Percentiles rank a stretch among this genome's conserved stretches.
These are phyloP conservation scores for Pseudophaeomoniella oleicola DNA, from an alignment of 2,329 filamentous ascomycete species.

Conservation along the genomic window DNA sequence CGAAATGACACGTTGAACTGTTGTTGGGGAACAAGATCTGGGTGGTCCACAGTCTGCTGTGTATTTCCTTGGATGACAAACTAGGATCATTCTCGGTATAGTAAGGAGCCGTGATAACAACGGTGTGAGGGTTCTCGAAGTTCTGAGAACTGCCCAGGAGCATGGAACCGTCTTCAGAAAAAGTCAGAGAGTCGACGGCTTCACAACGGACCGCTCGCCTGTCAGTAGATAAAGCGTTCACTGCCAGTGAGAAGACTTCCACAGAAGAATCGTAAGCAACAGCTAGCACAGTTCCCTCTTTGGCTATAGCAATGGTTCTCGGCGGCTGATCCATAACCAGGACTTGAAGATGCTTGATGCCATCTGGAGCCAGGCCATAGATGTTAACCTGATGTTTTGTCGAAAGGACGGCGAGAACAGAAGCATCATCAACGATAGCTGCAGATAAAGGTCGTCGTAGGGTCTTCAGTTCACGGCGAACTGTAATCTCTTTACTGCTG, in stretches of 20 bases:
- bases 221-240: slow-evolving; percentile 49
- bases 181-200: slow-evolving; percentile 57
- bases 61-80: slow-evolving; percentile 37
- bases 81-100: slow-evolving; percentile 47
- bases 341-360: slow-evolving; percentile 57
- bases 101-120: slow-evolving; percentile 66
- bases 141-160: slow-evolving; percentile 60
- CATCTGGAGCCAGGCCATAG: slow-evolving; percentile 54
- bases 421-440: slow-evolving; percentile 66
- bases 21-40: slow-evolving; percentile 73
- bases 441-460: slow-evolving; percentile 59
- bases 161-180: slow-evolving; percentile 66
- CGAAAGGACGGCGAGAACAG: slow-evolving; percentile 62
- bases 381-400: slow-evolving; percentile 73
- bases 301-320: slow-evolving; percentile 64
- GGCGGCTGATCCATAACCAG: slow-evolving; percentile 67
- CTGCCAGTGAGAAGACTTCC: slow-evolving; percentile 63
- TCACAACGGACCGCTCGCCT: slow-evolving; percentile 66
- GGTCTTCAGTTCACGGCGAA: slow-evolving; percentile 68
- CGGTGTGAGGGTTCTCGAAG: slow-evolving; percentile 51
- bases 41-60: slow-evolving; percentile 69
- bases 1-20: slow-evolving; percentile 66
- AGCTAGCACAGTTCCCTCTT: slow-evolving; percentile 67
- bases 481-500: slow-evolving; percentile 41
- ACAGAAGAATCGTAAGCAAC: slow-evolving; percentile 81